Conservation (phyloP, 2,329 filamentous ascomycete genomes). For the Aspergillus sp. region DNA sequence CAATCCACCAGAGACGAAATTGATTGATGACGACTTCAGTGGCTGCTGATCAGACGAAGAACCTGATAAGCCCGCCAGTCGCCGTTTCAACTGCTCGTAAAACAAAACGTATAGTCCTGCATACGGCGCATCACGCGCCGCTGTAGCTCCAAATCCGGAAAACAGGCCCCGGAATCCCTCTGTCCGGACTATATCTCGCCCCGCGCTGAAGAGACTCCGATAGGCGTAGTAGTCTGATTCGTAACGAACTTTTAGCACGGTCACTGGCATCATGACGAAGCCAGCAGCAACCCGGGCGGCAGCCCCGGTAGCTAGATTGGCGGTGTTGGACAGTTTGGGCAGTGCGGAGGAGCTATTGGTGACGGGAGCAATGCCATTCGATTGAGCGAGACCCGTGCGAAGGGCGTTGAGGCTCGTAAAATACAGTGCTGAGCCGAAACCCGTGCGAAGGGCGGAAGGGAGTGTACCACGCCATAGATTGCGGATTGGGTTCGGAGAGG, state of each 20-base stretch:
- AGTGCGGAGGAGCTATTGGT: conserved; percentile 64
- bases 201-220: conserved; percentile 71
- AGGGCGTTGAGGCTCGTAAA: conserved; percentile 85
- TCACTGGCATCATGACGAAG: conserved; percentile 91
- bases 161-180: conserved; percentile 86
- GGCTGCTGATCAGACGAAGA: conserved; percentile 16
- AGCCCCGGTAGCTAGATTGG: conserved; percentile 83
- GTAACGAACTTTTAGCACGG: conserved; percentile 94
- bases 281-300: conserved; percentile 82
- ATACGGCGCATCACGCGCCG: conserved; percentile 92
- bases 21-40: conserved; percentile 59
- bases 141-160: conserved; percentile 88
- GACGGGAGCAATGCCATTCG: conserved; percentile 39
- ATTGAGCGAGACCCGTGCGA: conserved; percentile 64
- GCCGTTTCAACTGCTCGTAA: conserved; percentile 66
- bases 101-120: conserved; percentile 92
- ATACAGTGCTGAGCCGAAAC: conserved; percentile 90
- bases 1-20: conserved; percentile 79
- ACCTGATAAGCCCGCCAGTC: conserved; percentile 29
- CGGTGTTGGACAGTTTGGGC: conserved; percentile 78
- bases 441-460: conserved; percentile 89
- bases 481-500: conserved; percentile 65
- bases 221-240: conserved; percentile 87
- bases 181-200: conserved; percentile 68
- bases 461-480: conserved; percentile 90